Conservation (phyloP, 306 rosid species). For the Biancaea sappan region DNA sequence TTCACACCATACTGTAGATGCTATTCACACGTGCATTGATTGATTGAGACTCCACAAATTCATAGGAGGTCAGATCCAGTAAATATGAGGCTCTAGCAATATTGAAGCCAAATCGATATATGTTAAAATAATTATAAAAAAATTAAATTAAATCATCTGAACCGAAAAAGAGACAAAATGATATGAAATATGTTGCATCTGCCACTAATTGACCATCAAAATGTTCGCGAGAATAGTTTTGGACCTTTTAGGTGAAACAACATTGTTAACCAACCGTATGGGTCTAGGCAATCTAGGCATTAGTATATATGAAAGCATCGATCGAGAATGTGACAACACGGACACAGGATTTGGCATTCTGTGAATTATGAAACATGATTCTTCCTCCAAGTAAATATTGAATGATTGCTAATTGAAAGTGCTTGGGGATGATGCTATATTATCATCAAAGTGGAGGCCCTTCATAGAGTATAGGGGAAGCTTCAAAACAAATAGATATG, state of each 20-base stretch:
- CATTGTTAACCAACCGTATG: background rate
- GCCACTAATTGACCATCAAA: background rate
- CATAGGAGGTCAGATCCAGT: no score
- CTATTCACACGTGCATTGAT: no score
- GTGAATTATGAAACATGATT: conserved; percentile 7
- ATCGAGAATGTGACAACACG: background rate
- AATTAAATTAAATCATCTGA: background rate
- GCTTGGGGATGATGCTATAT: background rate
- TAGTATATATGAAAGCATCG: background rate
- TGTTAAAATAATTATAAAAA: no score
- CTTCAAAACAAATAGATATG: conserved; percentile 18
- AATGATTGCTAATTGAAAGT: conserved; percentile 17
- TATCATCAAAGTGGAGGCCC: conserved; percentile 10
- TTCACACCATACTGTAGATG: no score
- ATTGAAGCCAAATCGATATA: no score
- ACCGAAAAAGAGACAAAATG: background rate
- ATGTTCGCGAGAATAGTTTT: background rate
- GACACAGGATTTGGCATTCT: background rate
- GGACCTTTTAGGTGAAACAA: background rate
- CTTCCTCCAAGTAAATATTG: conserved; percentile 16
- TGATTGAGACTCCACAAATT: no score
- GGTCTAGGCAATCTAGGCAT: conserved; percentile 7
- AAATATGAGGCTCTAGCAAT: no score
- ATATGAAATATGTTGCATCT: background rate
- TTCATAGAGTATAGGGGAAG: background rate